Base-by-base conservation (phyloP, 2,329 filamentous ascomycete species). In the Fusarium siculi region DNA sequence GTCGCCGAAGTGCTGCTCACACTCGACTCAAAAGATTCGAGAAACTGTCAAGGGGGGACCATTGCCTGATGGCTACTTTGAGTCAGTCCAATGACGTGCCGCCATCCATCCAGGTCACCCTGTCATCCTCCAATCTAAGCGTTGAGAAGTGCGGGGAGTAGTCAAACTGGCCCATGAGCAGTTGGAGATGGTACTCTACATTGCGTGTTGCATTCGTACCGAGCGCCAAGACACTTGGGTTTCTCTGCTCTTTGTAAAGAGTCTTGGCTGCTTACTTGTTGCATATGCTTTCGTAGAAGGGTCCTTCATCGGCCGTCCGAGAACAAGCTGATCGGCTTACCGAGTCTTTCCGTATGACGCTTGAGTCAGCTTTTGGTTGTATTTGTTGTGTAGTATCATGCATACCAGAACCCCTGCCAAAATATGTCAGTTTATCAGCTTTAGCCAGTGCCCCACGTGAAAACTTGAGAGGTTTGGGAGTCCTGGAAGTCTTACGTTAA, bases 221-320 rank as follows among this genome's bases (percentile, higher is more conserved):
- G 68, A 68, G 47, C 73, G 74, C 76, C 76, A 76, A 72, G 74
- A 75, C 59, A 58, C 67, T 77, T 74, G 71, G 68, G 59, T 54
- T 14, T 46, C 32, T 55, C 47, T 50, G 55, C 56, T 44, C 47
- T 52, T 73, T 57, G 59, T 61, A 16, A 40, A 40, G 28, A 52
- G 40, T 67, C 73, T 68, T 66, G 61, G 71, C 62, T 58, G 61
- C 62, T 64, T 72, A 67, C 49, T 43, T 55, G 52, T 49, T 69
- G 52, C 52, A 69, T 65, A 49, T 60, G 53, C 53, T 61, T 34
- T 37, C 36, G 58, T 68, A 63, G 39, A 69, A 56, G 61, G 68
- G 57, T 63, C 68, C 28, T 56, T 43, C 46, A 32, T 74, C 59
- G 64, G 64, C 30, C 68, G 44, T 62, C 68, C 57, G 64, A 73